Evolutionary conservation across 805 yeast genomes (phyloP).

Genomic region (Ogataea angusta): DNA sequence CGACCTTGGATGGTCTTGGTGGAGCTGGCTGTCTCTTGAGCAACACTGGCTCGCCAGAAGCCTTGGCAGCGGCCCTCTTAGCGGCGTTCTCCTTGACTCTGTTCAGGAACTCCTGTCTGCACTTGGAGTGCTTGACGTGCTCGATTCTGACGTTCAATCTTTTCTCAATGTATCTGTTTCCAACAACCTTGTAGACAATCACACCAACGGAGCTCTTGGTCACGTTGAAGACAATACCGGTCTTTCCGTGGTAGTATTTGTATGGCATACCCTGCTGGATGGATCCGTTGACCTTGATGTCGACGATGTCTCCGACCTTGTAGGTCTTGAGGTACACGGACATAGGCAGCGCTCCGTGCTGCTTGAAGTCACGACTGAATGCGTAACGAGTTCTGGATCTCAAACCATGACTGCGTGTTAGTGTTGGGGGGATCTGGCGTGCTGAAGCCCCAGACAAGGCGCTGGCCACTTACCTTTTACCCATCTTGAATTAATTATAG

Average conservation of each 20-base stretch:
- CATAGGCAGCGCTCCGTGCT: constrained; percentile 91
- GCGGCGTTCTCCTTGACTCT: constrained; percentile 98
- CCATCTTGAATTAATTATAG: constrained; percentile 38
- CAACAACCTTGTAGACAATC: constrained; percentile 96
- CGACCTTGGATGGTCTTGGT: constrained; percentile 92
- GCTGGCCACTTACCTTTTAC: constrained; percentile 43
- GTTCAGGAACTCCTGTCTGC: constrained; percentile 98
- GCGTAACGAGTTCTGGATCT: constrained; percentile 99
- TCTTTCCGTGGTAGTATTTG: constrained; percentile 99
- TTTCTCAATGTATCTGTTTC: constrained; percentile 98
- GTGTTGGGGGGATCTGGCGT: not conserved
- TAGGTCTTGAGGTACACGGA: constrained; percentile 96
- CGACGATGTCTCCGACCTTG: constrained; percentile 99
- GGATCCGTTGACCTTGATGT: constrained; percentile 98
- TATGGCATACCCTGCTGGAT: constrained; percentile 99
- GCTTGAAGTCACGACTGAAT: constrained; percentile 99
- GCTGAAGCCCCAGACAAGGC: constrained; percentile 93
- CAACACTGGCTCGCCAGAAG: constrained; percentile 82
- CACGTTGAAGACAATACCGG: constrained; percentile 98
- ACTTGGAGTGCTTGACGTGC: constrained; percentile 99
- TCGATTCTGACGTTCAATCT: constrained; percentile 98
- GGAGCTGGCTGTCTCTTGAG: constrained; percentile 98
- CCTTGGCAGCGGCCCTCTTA: constrained; percentile 90
- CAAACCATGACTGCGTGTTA: constrained; percentile 80
- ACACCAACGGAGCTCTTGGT: constrained; percentile 99